phyloP scores from a whole-genome alignment of 305 asterid species.

The Solanum hybrid region DNA sequence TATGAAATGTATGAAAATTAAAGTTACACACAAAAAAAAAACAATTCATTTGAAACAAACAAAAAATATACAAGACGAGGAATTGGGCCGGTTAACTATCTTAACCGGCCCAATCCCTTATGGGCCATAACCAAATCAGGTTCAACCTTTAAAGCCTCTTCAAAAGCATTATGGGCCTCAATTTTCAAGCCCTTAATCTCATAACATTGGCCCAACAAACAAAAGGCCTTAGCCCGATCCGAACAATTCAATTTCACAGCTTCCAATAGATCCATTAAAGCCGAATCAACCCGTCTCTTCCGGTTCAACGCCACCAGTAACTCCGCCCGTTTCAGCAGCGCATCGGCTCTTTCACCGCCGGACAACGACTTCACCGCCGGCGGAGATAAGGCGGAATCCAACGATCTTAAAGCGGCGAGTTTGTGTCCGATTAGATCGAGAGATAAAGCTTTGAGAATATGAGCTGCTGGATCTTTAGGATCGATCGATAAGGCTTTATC shows the following conservation, averaged over 20 bases:
- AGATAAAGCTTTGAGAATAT: constrained; percentile 75
- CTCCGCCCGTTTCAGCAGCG: constrained; percentile 68
- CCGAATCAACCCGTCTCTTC: constrained; percentile 61
- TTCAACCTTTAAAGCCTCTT: constrained; percentile 33
- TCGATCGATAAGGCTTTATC: constrained; percentile 60
- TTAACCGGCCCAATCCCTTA: constrained; percentile 31
- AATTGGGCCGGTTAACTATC: neutral
- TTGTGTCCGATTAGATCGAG: constrained; percentile 56
- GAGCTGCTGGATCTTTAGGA: constrained; percentile 75
- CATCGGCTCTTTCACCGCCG: constrained; percentile 59
- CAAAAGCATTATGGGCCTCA: constrained; percentile 44
- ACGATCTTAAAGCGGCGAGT: constrained; percentile 49
- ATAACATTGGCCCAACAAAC: constrained; percentile 64
- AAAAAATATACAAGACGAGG: neutral
- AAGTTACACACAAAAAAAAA: too few species aligned
- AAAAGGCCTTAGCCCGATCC: constrained; percentile 43
- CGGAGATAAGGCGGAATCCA: constrained; percentile 56
- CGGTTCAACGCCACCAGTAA: constrained; percentile 45
- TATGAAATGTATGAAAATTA: neutral
- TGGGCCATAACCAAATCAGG: constrained; percentile 37
- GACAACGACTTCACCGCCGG: constrained; percentile 57
- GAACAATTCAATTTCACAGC: constrained; percentile 38
- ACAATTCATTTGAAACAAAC: neutral
- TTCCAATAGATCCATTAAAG: constrained; percentile 49
- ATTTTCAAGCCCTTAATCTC: constrained; percentile 31